Base-by-base conservation (phyloP, 2,329 filamentous ascomycete species). In the Trematosphaeria pertusa region DNA sequence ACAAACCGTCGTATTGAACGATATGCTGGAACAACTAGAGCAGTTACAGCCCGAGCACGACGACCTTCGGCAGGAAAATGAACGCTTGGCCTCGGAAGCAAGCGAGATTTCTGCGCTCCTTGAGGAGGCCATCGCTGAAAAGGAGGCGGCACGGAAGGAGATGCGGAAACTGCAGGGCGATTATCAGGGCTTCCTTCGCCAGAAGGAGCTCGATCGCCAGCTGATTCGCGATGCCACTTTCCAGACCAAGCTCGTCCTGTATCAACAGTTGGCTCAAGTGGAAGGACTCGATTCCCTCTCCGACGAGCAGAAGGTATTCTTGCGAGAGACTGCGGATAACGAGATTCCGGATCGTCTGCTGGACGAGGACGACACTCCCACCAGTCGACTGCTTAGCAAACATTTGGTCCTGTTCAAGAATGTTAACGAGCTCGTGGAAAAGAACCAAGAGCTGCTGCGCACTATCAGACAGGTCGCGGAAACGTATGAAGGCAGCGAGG, bases 341-440 rank as follows among this genome's bases (percentile, higher is more conserved):
- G 86, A 94, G 60, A 78, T 93, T 18, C 81, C 83, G 7, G 88
- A 90, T 45, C 84, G 87, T 46, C 52, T 58, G 7, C 50, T 54
- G 15, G 81, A 83, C 5, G 48, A 88, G 24, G 88, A 90, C 56
- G 81, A 92, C 68, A 92, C 88, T 4, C 88, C 91, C 53, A 96
- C 92, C 1, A 90, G 93, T 61, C 87, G 86, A 46, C 87, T 96
- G 70, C 96, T 99, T 61, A 94, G 88, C 20, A 85, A 94, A 64
- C 87, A 92, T 51, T 79, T 97, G n/a, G 88, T 92, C 7, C 85
- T 91, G 1, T 99, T 96, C 82, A 91, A 89, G 62, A 87, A 91
- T 56, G 84, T 97, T 30, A 80, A 84, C 47, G 89, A 96, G 43
- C 78, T 99, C 8, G 91, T 97, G 65, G 82, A 88, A 48, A 91